These are phyloP conservation scores for Alliaria petiolata DNA, from an alignment of 345 rosid species.

Conservation along the genomic window DNA sequence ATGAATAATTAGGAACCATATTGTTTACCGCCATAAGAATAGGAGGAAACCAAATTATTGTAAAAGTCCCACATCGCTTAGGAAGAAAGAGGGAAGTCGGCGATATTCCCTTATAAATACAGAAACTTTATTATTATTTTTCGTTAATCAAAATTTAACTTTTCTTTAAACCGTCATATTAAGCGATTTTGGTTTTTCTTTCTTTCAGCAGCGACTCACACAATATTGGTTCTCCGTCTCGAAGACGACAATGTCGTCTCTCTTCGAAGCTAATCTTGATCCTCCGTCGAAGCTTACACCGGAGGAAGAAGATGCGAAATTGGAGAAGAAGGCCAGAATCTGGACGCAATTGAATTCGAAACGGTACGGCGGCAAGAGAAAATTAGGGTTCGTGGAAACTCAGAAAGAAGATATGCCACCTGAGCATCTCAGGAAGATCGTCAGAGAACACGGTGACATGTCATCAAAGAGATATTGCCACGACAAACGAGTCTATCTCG, in stretches of 20 bases:
- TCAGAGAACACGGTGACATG: conserved; percentile 83
- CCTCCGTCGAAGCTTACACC: conserved; percentile 25
- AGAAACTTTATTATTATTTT: neutral
- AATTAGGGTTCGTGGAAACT: conserved; percentile 82
- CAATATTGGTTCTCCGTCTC: too few relatives aligned
- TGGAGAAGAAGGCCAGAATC: conserved; percentile 83
- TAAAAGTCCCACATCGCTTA: neutral
- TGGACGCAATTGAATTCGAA: conserved; percentile 87
- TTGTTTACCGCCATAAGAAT: too few relatives aligned
- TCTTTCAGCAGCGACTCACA: too few relatives aligned
- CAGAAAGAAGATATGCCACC: conserved; percentile 99
- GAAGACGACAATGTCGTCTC: neutral
- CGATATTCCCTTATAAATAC: neutral
- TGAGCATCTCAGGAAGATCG: conserved; percentile 82
- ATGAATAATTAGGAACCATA: too few relatives aligned
- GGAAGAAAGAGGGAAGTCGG: neutral
- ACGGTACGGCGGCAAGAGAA: conserved; percentile 74
- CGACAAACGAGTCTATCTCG: conserved; percentile 92
- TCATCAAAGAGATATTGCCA: conserved; percentile 84
- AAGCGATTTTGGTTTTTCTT: too few relatives aligned
- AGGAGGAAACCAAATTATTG: too few relatives aligned
- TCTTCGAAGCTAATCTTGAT: conserved; percentile 23
- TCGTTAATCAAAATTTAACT: too few relatives aligned
- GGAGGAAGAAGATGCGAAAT: conserved; percentile 62
- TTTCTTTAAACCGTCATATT: too few relatives aligned